Percentiles rank a stretch among this genome's conserved stretches.
These are phyloP conservation scores for Acanthochlamys bracteata DNA, from an alignment of 106 monocot species.

Conservation along the genomic window DNA sequence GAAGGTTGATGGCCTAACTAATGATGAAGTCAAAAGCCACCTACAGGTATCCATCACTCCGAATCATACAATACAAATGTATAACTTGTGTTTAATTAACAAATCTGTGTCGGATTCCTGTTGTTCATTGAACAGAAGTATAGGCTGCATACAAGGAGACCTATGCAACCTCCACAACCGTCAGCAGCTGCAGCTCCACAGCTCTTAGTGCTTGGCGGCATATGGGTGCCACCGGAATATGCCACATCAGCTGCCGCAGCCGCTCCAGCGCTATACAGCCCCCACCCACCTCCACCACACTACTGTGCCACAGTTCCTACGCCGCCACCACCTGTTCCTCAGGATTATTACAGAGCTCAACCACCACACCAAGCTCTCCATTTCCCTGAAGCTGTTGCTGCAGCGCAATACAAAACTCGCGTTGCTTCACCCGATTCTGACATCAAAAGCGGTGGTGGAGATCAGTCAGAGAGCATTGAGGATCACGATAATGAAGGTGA, in stretches of 20 bases:
- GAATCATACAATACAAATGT: slow-evolving; percentile 6
- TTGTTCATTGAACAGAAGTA: slow-evolving; percentile 48
- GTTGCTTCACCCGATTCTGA: slow-evolving; percentile 30
- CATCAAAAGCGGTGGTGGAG: slow-evolving; percentile 26
- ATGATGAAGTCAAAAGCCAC: slow-evolving; percentile 99
- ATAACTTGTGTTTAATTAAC: background rate
- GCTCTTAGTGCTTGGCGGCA: slow-evolving; percentile 78
- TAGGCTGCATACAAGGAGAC: slow-evolving; percentile 75
- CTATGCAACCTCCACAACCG: slow-evolving; percentile 35
- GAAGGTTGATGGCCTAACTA: slow-evolving; percentile 95
- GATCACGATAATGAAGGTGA: slow-evolving; percentile 36
- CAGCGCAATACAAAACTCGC: slow-evolving; percentile 9
- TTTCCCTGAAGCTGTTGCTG: background rate
- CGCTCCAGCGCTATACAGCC: slow-evolving; percentile 29
- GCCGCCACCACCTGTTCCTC: slow-evolving; percentile 11
- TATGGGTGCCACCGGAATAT: slow-evolving; percentile 91
- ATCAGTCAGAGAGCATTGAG: slow-evolving; percentile 52
- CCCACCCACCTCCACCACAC: slow-evolving; percentile 35
- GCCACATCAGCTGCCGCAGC: slow-evolving; percentile 28
- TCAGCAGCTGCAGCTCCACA: slow-evolving; percentile 35
- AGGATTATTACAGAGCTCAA: slow-evolving; percentile 43
- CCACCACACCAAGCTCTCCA: slow-evolving; percentile 11
- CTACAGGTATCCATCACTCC: slow-evolving; percentile 49
- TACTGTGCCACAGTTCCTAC: slow-evolving; percentile 16
- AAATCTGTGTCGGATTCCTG: background rate